Base-by-base conservation (phyloP, 257 asterid genomes). In the Fraxinus anomala region DNA sequence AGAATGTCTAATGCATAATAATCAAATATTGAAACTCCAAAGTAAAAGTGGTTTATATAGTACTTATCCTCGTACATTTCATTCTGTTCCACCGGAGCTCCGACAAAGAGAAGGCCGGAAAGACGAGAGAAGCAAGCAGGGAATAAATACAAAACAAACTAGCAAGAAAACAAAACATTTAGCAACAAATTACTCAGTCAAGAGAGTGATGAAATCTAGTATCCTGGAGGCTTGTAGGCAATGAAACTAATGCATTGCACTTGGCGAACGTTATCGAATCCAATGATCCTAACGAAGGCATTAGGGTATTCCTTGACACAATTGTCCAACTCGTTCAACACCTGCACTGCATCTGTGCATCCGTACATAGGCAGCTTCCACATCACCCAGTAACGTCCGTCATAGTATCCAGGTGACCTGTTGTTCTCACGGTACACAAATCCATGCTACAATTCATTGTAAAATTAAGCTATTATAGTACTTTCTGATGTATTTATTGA, bases 311-410 rank as follows among this genome's bases (percentile, higher is more conserved):
- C 77, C 70, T 66, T 54, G 47, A 9, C 4, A 9, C 30, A 75
- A 69, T 83, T 87, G 31, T 80, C 77, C 1, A 87, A 6, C 80
- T 87, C 91, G 40, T 10, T 63, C 61, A 81, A 1, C 31, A 87
- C 89, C 75, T 85, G 89, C 6, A 49, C 73, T 0, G 87, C 74
- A 31, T 85, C 87, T 0, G 84, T 81, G 85, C 87, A 83, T 3
- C 88, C 88, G 39, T 73, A 85, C 89, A 82, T 84, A 65, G 87
- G 90, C 39, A 88, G 42, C 85, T 86, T 86, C 90, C 88, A 84
- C 91, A 86, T 86, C 12, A 88, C 82, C 91, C 90, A 84, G 85
- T 88, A 88, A 3, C 92, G 73, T 0, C 92, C 92, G 36, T 84
- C 86, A 8, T 88, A 89, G 89, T 89, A 89, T 0, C 91, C 91